These are phyloP conservation scores for Sophora flavescens DNA, from an alignment of 306 rosid genomes.

Conservation along the genomic window DNA sequence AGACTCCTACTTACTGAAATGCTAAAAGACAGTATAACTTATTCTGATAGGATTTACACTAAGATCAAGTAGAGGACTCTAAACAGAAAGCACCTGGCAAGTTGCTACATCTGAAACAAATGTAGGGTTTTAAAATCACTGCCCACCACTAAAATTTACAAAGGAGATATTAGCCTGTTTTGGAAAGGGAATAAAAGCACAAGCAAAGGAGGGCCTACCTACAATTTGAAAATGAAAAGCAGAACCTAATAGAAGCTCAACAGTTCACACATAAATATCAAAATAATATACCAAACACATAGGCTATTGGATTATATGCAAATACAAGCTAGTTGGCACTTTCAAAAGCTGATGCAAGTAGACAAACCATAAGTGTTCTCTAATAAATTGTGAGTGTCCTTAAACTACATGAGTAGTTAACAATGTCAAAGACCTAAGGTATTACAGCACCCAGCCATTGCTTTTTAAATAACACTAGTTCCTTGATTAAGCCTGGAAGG, in stretches of 20 bases:
- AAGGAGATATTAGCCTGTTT: slow-evolving; percentile 3
- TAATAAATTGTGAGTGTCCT: neutral
- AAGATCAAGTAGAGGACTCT: no score
- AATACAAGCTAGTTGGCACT: slow-evolving; percentile 13
- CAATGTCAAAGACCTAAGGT: neutral
- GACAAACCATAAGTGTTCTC: neutral
- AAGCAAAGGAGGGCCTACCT: neutral
- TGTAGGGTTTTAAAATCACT: slow-evolving; percentile 9
- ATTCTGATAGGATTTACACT: slow-evolving; percentile 3
- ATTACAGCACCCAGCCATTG: neutral
- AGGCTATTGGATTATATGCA: slow-evolving; percentile 1
- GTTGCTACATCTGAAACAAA: neutral
- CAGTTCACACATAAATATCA: slow-evolving; percentile 8
- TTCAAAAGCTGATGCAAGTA: slow-evolving; percentile 31
- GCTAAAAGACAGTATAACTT: slow-evolving; percentile 20
- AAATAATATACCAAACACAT: slow-evolving; percentile 3
- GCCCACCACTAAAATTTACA: slow-evolving; percentile 9
- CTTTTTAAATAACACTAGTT: slow-evolving; percentile 15
- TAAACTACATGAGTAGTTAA: slow-evolving; percentile 6
- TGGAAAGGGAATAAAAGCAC: neutral
- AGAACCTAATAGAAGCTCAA: slow-evolving; percentile 2
- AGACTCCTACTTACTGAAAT: neutral
- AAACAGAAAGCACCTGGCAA: slow-evolving; percentile 7
- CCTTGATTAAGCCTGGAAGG: slow-evolving; percentile 23
- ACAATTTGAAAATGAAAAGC: neutral